Evolutionary conservation across 2,329 filamentous ascomycete species (phyloP).

Genomic region (Aspergillus neotritici): DNA sequence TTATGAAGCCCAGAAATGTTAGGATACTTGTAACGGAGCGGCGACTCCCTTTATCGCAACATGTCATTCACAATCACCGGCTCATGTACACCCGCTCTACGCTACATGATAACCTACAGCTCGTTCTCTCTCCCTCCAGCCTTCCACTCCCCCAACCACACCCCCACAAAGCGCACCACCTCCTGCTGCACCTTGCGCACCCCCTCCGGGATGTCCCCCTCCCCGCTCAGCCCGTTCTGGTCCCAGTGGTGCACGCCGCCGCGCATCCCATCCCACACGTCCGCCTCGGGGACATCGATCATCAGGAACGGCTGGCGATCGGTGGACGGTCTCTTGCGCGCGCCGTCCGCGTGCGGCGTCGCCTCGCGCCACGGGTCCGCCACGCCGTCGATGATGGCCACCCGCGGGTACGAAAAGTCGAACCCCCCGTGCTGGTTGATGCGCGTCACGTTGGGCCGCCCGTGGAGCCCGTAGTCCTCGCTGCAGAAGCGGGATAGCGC

Average conservation of each 20-base stretch:
- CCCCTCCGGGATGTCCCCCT: slow-evolving; percentile 32
- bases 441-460: slow-evolving; percentile 55
- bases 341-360: slow-evolving; percentile 62
- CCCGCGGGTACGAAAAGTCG: slow-evolving; percentile 64
- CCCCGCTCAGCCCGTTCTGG: slow-evolving; percentile 15
- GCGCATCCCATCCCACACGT: slow-evolving; percentile 27
- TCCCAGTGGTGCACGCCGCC: slow-evolving; percentile 72
- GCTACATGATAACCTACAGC: not conserved
- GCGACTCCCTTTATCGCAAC: too few relatives aligned
- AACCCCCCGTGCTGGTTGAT: slow-evolving; percentile 76
- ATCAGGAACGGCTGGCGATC: slow-evolving; percentile 64
- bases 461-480: slow-evolving; percentile 63
- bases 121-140: not conserved
- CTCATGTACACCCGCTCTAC: not conserved
- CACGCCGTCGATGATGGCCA: slow-evolving; percentile 72
- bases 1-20: too few relatives aligned
- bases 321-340: slow-evolving; percentile 54
- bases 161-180: slow-evolving; percentile 57
- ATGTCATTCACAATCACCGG: too few relatives aligned
- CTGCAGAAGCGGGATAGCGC: slow-evolving; percentile 60
- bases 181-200: slow-evolving; percentile 54
- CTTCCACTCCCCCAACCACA: slow-evolving; percentile 61
- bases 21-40: too few relatives aligned
- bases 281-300: slow-evolving; percentile 41
- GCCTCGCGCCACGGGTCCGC: slow-evolving; percentile 75